phyloP scores from a whole-genome alignment of 1,284 basidiomycete species.

The Earliella scabrosa region DNA sequence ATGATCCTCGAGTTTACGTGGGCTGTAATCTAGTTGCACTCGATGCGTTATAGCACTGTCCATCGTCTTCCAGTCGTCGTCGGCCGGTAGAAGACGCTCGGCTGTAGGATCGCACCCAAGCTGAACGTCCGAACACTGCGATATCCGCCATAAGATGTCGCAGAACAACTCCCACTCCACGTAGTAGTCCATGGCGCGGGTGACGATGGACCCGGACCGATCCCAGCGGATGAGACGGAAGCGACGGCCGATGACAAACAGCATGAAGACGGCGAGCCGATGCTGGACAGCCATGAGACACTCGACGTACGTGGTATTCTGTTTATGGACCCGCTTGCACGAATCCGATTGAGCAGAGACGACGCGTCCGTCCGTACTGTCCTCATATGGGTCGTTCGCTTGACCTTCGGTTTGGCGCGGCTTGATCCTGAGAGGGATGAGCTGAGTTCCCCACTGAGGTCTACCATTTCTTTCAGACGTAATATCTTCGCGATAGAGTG shows the following conservation, averaged over 20 bases:
- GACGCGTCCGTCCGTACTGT: not conserved
- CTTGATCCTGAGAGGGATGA: slow-evolving; percentile 3
- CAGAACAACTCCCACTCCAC: slow-evolving; percentile 1
- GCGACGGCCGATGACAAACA: not conserved
- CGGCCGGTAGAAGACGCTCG: not conserved
- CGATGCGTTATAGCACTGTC: not conserved
- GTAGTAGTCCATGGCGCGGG: slow-evolving; percentile 7
- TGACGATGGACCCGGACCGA: slow-evolving; percentile 4
- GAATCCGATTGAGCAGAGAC: not conserved
- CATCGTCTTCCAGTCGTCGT: slow-evolving; percentile 5
- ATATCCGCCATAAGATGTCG: slow-evolving; percentile 9
- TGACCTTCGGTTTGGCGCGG: not conserved
- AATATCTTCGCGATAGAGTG: not conserved
- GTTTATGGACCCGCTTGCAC: not conserved
- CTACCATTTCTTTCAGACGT: not conserved
- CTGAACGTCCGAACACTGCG: not conserved
- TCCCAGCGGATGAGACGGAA: slow-evolving; percentile 11
- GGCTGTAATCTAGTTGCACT: not conserved
- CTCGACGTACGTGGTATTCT: not conserved
- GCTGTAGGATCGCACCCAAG: slow-evolving; percentile 13
- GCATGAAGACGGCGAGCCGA: slow-evolving; percentile 6
- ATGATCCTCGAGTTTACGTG: not conserved
- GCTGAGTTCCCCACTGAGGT: not conserved
- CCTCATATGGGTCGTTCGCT: not conserved
- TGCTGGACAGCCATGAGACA: slow-evolving; percentile 1